Conservation (phyloP, 2,329 filamentous ascomycete genomes). For the Diaporthe sp. region DNA sequence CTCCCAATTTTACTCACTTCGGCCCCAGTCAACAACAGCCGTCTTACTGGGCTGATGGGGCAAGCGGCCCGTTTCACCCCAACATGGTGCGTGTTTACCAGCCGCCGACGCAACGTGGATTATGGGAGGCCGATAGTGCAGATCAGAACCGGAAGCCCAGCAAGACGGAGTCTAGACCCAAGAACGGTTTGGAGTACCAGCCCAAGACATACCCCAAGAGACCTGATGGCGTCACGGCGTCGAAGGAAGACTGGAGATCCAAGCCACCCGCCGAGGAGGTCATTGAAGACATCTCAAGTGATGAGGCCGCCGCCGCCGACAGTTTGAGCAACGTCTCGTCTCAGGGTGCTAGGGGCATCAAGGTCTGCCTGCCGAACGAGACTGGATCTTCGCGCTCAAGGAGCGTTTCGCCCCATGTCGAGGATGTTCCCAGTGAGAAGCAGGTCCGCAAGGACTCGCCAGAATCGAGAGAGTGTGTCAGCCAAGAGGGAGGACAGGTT, state of each 20-base stretch:
- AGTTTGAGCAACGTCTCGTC: slow-evolving; percentile 29
- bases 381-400: slow-evolving; percentile 34
- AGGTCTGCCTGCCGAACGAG: slow-evolving; percentile 32
- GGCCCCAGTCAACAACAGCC: not conserved
- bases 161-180: not conserved
- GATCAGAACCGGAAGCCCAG: slow-evolving; percentile 21
- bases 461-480: not conserved
- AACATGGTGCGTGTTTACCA: slow-evolving; percentile 2
- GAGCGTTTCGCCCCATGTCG: slow-evolving; percentile 14
- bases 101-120: not conserved
- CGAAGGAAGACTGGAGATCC: slow-evolving; percentile 35
- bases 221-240: not conserved
- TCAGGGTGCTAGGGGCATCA: slow-evolving; percentile 25
- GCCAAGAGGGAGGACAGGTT: not conserved
- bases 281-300: slow-evolving; percentile 21
- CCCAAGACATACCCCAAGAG: slow-evolving; percentile 2
- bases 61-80: not conserved
- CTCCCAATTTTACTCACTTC: not conserved
- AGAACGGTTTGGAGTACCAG: not conserved
- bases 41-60: not conserved
- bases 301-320: slow-evolving; percentile 16
- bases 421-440: not conserved
- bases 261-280: slow-evolving; percentile 37
- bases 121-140: slow-evolving; percentile 23
- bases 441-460: not conserved